Evolutionary conservation across 192 early-diverging fungal species (phyloP).

Genomic region (Obelidium mucronatum): DNA sequence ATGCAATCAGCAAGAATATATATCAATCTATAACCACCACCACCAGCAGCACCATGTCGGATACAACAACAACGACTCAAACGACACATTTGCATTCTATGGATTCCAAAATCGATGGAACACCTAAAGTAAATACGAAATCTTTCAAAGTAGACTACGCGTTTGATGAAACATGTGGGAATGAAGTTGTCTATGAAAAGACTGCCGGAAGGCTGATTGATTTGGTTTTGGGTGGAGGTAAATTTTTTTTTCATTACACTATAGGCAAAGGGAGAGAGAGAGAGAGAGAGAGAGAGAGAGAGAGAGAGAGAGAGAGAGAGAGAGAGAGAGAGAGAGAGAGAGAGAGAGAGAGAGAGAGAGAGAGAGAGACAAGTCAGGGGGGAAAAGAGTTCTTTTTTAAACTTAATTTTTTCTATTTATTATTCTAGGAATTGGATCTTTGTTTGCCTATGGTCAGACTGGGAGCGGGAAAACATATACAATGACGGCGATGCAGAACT

Average conservation of each 20-base stretch:
- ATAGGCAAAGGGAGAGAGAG: no score
- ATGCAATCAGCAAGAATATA: no score
- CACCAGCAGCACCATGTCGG: no score
- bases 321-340: not conserved
- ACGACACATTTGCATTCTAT: conserved; percentile 24
- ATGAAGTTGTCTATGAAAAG: conserved; percentile 42
- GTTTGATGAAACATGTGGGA: conserved; percentile 37
- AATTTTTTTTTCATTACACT: no score
- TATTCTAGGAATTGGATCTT: conserved; percentile 40
- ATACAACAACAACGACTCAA: not conserved
- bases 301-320: no score
- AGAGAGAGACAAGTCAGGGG: not conserved
- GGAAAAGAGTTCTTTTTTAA: no score
- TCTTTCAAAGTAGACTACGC: conserved; percentile 29
- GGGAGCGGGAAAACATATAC: conserved; percentile 32
- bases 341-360: not conserved
- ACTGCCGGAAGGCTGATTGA: conserved; percentile 30
- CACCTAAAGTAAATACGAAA: not conserved
- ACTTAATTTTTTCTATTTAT: no score
- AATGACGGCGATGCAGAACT: conserved; percentile 42
- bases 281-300: no score
- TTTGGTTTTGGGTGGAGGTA: conserved; percentile 41
- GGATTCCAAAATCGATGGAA: conserved; percentile 20
- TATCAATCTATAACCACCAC: no score
- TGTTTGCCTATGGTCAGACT: conserved; percentile 64